A percentile compares a stretch with the other conserved stretches of the same genome.
phyloP scores from a whole-genome alignment of 495 filamentous ascomycete genomes.

The Podospora anserina region DNA sequence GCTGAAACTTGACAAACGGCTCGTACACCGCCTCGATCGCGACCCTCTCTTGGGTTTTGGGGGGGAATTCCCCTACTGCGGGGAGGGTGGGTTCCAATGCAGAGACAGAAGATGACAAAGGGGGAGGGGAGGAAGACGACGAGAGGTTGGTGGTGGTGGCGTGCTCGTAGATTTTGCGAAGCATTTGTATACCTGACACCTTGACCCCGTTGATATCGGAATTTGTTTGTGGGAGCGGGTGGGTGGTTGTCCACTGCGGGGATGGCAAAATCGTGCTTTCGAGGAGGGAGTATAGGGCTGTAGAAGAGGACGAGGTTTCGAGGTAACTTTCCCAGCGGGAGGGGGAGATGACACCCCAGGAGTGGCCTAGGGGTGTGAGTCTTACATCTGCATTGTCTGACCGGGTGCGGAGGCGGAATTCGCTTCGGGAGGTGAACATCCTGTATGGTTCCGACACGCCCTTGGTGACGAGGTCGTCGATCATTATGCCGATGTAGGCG shows the following conservation, averaged over 20 bases:
- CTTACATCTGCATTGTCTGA: constrained; percentile 92
- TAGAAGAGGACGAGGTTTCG: constrained; percentile 59
- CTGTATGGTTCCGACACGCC: constrained; percentile 95
- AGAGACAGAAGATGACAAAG: constrained; percentile 38
- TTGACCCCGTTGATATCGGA: constrained; percentile 31
- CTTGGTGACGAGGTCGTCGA: constrained; percentile 96
- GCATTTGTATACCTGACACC: constrained; percentile 71
- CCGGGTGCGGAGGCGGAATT: constrained; percentile 88
- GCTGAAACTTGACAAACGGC: constrained; percentile 74
- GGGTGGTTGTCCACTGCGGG: background rate
- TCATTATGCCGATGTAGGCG: constrained; percentile 97
- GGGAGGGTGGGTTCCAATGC: constrained; percentile 56
- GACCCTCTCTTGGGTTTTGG: constrained; percentile 61
- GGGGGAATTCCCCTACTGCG: constrained; percentile 44
- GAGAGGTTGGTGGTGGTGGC: constrained; percentile 42
- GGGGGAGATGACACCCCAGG: constrained; percentile 74
- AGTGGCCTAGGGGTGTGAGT: constrained; percentile 73
- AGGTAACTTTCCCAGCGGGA: constrained; percentile 70
- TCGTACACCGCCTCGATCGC: constrained; percentile 79
- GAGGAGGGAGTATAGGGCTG: constrained; percentile 61
- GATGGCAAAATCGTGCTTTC: constrained; percentile 48
- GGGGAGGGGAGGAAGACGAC: constrained; percentile 24
- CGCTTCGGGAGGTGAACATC: constrained; percentile 96
- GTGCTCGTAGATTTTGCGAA: constrained; percentile 36
- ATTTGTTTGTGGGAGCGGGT: constrained; percentile 52